phyloP scores from a whole-genome alignment of 192 early-diverging fungal genomes.

The Gonapodya prolifera region DNA sequence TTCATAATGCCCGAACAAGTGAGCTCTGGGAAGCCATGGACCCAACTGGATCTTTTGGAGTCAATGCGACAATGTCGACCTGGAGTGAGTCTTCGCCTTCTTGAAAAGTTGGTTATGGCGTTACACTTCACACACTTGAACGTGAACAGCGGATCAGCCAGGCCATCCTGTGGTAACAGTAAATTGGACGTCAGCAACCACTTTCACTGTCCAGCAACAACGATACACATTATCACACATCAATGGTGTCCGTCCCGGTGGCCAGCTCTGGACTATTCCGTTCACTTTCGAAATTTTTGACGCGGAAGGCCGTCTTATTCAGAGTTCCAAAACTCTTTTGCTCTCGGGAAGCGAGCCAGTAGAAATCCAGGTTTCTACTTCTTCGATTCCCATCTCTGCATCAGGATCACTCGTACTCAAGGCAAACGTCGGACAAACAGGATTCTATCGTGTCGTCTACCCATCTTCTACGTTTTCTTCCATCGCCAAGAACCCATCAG shows the following conservation, averaged over 20 bases:
- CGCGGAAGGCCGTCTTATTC: background rate
- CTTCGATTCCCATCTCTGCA: background rate
- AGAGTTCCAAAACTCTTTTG: background rate
- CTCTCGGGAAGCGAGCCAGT: background rate
- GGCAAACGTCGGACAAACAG: background rate
- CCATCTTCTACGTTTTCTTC: background rate
- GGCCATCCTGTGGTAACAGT: constrained; percentile 80
- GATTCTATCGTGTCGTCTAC: background rate
- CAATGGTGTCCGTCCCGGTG: background rate
- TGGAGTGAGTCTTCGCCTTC: too few species aligned
- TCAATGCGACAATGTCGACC: constrained; percentile 66
- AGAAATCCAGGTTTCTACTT: too few species aligned
- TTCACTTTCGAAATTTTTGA: background rate
- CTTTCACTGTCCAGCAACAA: constrained; percentile 57
- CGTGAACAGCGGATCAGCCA: constrained; percentile 55
- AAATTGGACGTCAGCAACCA: constrained; percentile 29
- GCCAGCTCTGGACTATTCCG: background rate
- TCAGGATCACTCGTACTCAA: background rate
- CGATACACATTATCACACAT: constrained; percentile 30
- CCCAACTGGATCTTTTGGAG: constrained; percentile 66
- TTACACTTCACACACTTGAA: too few species aligned
- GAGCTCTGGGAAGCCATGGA: constrained; percentile 79
- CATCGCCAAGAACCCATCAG: background rate
- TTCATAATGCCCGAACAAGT: constrained; percentile 68
- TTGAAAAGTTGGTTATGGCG: too few species aligned